Evolutionary conservation across 805 yeast genomes (phyloP), one percentile per base, ranked within the genome.

Genomic region (Candida chilensis): DNA sequence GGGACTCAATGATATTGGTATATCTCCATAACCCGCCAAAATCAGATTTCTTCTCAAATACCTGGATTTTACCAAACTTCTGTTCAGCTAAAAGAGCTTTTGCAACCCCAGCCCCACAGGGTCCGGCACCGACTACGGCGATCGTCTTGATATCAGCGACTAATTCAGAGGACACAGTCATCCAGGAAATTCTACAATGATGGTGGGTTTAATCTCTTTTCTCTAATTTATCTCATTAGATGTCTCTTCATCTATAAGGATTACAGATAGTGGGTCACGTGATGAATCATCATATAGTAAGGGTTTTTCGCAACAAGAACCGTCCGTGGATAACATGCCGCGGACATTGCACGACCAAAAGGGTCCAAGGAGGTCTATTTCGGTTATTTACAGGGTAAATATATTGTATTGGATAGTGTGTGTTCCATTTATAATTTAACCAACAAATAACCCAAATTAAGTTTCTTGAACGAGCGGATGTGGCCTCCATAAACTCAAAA

Each of bases 21-120:
- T 71, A 79, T 45, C 74, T 70, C 95, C 95, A 85, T 6, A 84
- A 56, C 0, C 95, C 95, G 10, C 94, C 95, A n/a, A 69, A 47
- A n/a, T 52, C 48, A 5, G 55, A 39, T 37, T 81, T 64, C 28
- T 68, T 59, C 38, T 83, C 94, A 44, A 65, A 81, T 4, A 80
- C 60, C 16, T 67, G 71, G 28, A 83, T 60, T 27, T 50, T 44
- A 20, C 61, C 54, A 38, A 69, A 67, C 3, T 54, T 46, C 1
- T 50, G 43, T 39, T 78, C 87, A 7, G 60, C 66, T 5, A 69
- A 38, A 8, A 84, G 57, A 0, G 87, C 84, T 34, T 76, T 72
- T 0, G 83, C 74, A 3, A 71, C 57, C 0, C 78, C 84, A 14
- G 78, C 53, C 0, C 90, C 94, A 27, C 73, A 65, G 0, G 92